A percentile compares a stretch with the other conserved stretches of the same genome.
Evolutionary conservation across 2,329 filamentous ascomycete genomes (phyloP).

Genomic region (Verticillium dahliae): DNA sequence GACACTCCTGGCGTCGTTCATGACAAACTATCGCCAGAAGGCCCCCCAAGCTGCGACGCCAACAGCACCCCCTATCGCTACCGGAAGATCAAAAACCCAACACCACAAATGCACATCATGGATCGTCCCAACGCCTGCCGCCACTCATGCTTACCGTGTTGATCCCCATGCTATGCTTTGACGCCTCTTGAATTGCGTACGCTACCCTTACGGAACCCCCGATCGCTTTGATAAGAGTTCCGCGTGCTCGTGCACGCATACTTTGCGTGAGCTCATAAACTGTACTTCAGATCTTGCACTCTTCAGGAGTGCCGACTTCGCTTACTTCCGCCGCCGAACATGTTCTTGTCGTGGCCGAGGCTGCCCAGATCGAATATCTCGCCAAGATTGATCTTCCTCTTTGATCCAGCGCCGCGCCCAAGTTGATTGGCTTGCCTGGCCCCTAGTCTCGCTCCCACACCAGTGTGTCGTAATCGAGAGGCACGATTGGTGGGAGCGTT

Average conservation of each 20-base stretch:
- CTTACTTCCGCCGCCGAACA: constrained; percentile 39
- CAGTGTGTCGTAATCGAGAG: constrained; percentile 9
- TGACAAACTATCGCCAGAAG: neutral
- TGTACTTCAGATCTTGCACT: neutral
- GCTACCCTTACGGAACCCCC: neutral
- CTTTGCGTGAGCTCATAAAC: neutral
- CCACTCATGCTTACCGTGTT: constrained; percentile 1
- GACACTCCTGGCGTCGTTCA: neutral
- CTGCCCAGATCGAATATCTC: constrained; percentile 70
- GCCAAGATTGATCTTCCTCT: constrained; percentile 65
- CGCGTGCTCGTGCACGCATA: neutral
- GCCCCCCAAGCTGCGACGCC: neutral
- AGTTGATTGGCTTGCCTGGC: constrained; percentile 31
- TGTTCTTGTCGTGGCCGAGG: constrained; percentile 56
- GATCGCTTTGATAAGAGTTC: neutral
- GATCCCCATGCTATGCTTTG: constrained; percentile 4
- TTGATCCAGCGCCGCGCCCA: constrained; percentile 61
- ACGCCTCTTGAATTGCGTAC: neutral
- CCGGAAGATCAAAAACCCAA: neutral
- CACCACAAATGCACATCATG: constrained; percentile 2
- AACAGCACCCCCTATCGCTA: neutral
- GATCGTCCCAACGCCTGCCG: constrained; percentile 4
- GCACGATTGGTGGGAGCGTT: constrained; percentile 12
- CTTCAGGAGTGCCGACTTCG: constrained; percentile 40
- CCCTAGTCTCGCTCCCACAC: constrained; percentile 15